Conservation (phyloP, 176 grass and related monocot genomes). For the Guadua angustifolia region DNA sequence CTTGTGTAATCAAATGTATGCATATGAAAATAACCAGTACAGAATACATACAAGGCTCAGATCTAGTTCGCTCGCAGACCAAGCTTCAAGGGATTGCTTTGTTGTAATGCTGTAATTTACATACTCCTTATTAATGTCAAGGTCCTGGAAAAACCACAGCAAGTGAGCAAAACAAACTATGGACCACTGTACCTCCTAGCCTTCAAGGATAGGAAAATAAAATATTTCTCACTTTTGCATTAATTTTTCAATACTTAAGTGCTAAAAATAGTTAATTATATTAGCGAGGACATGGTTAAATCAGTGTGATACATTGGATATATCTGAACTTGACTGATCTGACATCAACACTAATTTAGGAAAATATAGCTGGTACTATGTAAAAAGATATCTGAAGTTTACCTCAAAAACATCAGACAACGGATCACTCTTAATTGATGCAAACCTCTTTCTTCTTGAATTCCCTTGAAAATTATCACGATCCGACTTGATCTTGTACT, state of each 20-base stretch:
- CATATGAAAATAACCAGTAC: constrained; percentile 23
- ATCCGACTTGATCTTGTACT: constrained; percentile 80
- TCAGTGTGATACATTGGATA: not conserved
- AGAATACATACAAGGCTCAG: constrained; percentile 78
- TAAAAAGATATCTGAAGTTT: constrained; percentile 31
- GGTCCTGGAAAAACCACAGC: constrained; percentile 44
- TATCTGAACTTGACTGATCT: constrained; percentile 8
- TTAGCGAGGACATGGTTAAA: not conserved
- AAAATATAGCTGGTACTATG: not conserved
- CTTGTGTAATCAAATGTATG: constrained; percentile 11
- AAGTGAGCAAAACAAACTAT: constrained; percentile 34
- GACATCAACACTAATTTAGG: constrained; percentile 25
- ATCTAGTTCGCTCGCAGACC: constrained; percentile 72
- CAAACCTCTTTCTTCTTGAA: constrained; percentile 71
- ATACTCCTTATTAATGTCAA: constrained; percentile 76
- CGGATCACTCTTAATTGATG: constrained; percentile 72
- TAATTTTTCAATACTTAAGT: not conserved
- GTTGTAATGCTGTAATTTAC: constrained; percentile 69
- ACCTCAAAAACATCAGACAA: constrained; percentile 88
- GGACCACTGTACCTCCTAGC: not conserved
- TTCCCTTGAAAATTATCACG: constrained; percentile 71
- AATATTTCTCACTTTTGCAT: constrained; percentile 29
- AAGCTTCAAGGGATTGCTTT: constrained; percentile 93
- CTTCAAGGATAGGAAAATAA: not conserved
- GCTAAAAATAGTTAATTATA: constrained; percentile 18